Base-by-base conservation (phyloP, 176 grass and related monocot genomes). In the Typha latifolia region DNA sequence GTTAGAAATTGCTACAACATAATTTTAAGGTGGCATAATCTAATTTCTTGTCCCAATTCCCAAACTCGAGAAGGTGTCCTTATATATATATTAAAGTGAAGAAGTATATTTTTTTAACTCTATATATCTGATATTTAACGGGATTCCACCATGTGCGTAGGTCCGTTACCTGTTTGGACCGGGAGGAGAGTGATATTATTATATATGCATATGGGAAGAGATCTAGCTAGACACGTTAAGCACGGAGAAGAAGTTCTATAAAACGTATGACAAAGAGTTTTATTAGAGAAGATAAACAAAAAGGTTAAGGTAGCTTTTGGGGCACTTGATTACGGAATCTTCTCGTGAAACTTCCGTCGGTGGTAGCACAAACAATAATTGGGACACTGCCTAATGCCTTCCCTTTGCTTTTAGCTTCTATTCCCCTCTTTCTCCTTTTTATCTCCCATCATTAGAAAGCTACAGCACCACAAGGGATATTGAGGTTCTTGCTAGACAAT, bases 261-360 rank as follows among this genome's bases (percentile, higher is more conserved):
- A 47, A 47, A 65, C 15, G 23, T 22, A 26, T 61, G 3, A 13
- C 20, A 61, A 29, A 23, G 20, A 61, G 20, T 26, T 43, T 10
- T 43, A 21, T 59, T 22, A 59, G 53, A 22, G 15, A 15, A 18
- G 16, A 64, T n/a, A 12, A 64, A 26, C 1, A 13, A 27, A 47
- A 64, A 47, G n/a, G 14, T 47, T 47, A 18, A 43, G 14, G 14
- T 20, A 19, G 32, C 32, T 65, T 65, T 65, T 3, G 14, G 32
- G 63, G 29, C 63, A 65, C 16, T 43, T 47, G 63, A 47, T 65
- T 65, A 18, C 6, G 34, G 32, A 43, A 65, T 65, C 63, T 47
- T 65, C 32, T 65, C 47, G 14, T 24, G 63, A 37, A 43, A 43
- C 63, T 65, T 65, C 62, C 32, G n/a, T 65, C 6, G 12, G 57